Evolutionary conservation across 768 basidiomycete genomes (phyloP), one percentile per base, ranked within the genome.

Genomic region (Dacryopinax primogenitus): DNA sequence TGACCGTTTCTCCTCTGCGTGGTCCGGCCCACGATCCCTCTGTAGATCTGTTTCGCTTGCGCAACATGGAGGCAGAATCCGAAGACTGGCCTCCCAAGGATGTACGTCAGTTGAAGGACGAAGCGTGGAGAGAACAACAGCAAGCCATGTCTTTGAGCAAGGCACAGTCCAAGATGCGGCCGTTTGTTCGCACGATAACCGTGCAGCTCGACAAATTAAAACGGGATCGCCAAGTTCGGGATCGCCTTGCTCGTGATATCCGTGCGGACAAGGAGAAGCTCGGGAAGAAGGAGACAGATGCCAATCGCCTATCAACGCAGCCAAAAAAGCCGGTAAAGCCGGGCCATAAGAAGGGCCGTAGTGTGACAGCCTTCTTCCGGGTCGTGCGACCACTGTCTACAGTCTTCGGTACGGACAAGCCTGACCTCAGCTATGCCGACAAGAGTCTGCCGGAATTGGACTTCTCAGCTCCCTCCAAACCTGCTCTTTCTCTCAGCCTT

Each of bases 181-280:
- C 66, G 23, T 92, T 93, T 78, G 82, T 85, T 66, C 78, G 77
- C 30, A 77, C 86, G 1, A 80, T 90, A 23, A 67, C 79, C 1
- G 70, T 78, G 23, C 90, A 93, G 73, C 80, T 86, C 65, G 91
- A 93, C 72, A 93, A 92, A 78, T 84, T 82, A 73, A 84, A 87
- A 51, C 82, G 90, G 32, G 90, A 93, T 75, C 83, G 81, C 68
- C 78, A 82, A 67, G 72, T 88, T 64, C 85, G 86, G 23, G 81
- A 84, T 34, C 82, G 86, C 1, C 76, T 91, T 13, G 81, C 83
- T 70, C 86, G 84, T 71, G 90, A 91, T 75, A 90, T 87, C 73
- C 79, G 83, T 36, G 80, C 84, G 39, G 90, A 92, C 72, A 88
- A 90, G 69, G 77, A 82, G 28, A 82, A 83, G 67, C 79, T 81